Evolutionary conservation across 208 protist genomes (phyloP), one percentile per base, ranked within the genome.

Genomic region (Crithidia fasciculata): DNA sequence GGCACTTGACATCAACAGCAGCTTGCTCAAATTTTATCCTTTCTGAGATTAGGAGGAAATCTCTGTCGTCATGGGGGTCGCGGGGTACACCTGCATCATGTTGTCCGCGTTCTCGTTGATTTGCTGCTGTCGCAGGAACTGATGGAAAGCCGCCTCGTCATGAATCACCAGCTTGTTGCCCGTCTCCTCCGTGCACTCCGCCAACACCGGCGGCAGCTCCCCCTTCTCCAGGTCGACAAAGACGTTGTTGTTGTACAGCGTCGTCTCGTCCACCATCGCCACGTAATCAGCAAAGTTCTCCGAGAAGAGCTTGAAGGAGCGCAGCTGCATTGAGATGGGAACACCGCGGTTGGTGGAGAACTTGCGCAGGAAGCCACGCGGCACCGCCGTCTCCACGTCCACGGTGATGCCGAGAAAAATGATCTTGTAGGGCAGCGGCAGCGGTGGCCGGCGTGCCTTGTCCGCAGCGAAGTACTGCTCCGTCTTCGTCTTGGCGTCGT

Each of bases 221-320:
- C 90, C 92, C 55, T 94, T 89, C 18, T 84, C 72, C 50, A 96
- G 83, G 54, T 96, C 76, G 3, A 92, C 90, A 73, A 88, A 89
- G 4, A 96, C 78, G 69, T 96, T 96, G 81, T 96, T 96, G 71
- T 96, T 94, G 83, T 89, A 92, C 57, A 96, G 75, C 12, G 80
- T 91, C 8, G 79, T 84, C n/a, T 72, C 56, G 49, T 96, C 92
- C 18, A 94, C 76, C 55, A 86, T 63, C 5, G 56, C 18, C 8
- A 87, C 74, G 77, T 96, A 96, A 10, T 78, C 59, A 4, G n/a
- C 47, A 60, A 96, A 96, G 69, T 89, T 90, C 62, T 96, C 81
- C 4, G 92, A 71, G 69, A 96, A 96, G n/a, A 92, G 77, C 47
- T 87, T 85, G 80, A 96, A 95, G n/a, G 92, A 96, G 13, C 86